phyloP scores from a whole-genome alignment of 768 basidiomycete species.

The Amanita fuliginea region DNA sequence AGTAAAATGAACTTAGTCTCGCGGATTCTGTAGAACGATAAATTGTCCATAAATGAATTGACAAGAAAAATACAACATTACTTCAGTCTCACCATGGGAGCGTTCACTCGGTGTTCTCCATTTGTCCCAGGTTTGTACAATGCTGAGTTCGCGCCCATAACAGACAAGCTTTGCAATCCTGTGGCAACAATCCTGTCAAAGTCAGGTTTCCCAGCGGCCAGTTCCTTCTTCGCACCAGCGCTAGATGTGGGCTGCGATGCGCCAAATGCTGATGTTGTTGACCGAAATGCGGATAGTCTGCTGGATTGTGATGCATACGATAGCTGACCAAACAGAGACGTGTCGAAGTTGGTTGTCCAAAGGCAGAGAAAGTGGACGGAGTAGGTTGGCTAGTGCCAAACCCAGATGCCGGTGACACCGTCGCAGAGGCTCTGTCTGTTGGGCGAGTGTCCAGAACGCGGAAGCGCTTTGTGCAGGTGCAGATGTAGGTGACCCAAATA shows the following conservation, averaged over 20 bases:
- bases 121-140: conserved; percentile 32
- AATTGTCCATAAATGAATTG: too few relatives aligned
- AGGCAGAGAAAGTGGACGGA: conserved; percentile 10
- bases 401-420: conserved; percentile 8
- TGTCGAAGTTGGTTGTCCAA: conserved; percentile 7
- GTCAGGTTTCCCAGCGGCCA: conserved; percentile 1
- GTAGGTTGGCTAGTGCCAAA: conserved; percentile 10
- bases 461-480: too few relatives aligned
- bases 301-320: background rate
- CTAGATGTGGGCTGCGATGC: background rate
- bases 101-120: too few relatives aligned
- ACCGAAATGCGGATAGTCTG: conserved; percentile 9
- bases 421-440: conserved; percentile 10
- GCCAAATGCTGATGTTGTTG: background rate
- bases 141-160: background rate
- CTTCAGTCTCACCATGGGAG: too few relatives aligned
- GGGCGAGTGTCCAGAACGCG: background rate
- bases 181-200: background rate
- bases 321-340: conserved; percentile 1
- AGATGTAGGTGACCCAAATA: too few relatives aligned
- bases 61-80: too few relatives aligned
- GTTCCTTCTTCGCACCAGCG: background rate
- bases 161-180: background rate
- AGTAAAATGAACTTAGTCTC: too few relatives aligned
- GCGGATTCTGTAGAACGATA: too few relatives aligned